Base-by-base conservation (phyloP, 345 rosid genomes). In the Eucalyptus caleyi region DNA sequence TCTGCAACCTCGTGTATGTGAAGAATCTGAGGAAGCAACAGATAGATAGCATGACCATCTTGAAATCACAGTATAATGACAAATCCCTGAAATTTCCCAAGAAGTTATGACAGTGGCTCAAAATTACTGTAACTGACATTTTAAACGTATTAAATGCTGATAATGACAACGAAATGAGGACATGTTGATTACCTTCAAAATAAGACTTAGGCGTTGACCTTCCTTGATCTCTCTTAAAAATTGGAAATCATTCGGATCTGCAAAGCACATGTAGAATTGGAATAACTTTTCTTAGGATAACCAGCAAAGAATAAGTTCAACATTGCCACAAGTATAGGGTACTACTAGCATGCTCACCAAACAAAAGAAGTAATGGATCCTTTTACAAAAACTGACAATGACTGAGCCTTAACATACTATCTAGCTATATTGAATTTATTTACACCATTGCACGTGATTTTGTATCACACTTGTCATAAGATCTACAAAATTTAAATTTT, bases 141-240 rank as follows among this genome's bases (percentile, higher is more conserved):
- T 24, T 37, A 77, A 42, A 21, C 83, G 37, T 72, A 37, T 40
- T 77, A 77, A 77, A 37, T 77, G 47, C 15, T 37, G 26, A 37
- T 77, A 21, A 37, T 77, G 83, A 37, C 1, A 6, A 37, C 2
- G 5, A 37, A 42, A 21, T 77, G 27, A 77, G 27, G 45, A 77
- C 16, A 37, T 4, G 10, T 82, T 56, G 45, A 85, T 89, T 90
- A 95, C 99, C 98, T 93, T 93, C 90, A 97, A 95, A 88, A 87
- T 82, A 89, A 96, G 91, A 93, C 94, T 89, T 81, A 90, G 90
- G 62, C 50, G 51, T 88, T 90, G 90, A 27, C 95, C 94, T 88
- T 93, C 93, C 92, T 92, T 94, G 91, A 97, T 92, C 91, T 95
- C 97, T 90, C 94, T 95, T 89, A 97, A 83, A 85, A 94, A 91